A percentile compares a stretch with the other conserved stretches of the same genome.
phyloP scores from a whole-genome alignment of 306 rosid species.

The Abrus pulchellus region DNA sequence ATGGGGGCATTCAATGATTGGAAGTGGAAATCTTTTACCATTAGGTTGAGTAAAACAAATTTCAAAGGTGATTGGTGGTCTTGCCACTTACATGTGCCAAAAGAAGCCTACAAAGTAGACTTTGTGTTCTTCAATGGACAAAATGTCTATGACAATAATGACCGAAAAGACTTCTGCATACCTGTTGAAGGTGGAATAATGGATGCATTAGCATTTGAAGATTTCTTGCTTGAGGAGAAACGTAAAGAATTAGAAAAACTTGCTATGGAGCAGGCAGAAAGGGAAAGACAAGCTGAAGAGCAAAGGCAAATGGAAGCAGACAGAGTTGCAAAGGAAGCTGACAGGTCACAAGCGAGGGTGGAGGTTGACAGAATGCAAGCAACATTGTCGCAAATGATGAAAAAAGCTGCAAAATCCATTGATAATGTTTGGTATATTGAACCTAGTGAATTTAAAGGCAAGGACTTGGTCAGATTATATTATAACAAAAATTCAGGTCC shows the following conservation, averaged over 20 bases:
- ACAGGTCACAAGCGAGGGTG: constrained; percentile 73
- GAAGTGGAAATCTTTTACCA: constrained; percentile 86
- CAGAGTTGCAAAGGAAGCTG: constrained; percentile 78
- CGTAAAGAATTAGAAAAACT: constrained; percentile 76
- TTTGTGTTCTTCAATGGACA: constrained; percentile 95
- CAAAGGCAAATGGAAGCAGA: constrained; percentile 74
- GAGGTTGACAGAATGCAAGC: constrained; percentile 65
- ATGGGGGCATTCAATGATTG: constrained; percentile 96
- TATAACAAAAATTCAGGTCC: constrained; percentile 88
- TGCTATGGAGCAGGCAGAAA: constrained; percentile 85
- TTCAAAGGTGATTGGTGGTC: constrained; percentile 93
- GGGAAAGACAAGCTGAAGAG: constrained; percentile 86
- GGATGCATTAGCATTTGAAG: constrained; percentile 75
- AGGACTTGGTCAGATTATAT: constrained; percentile 73
- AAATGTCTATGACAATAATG: constrained; percentile 87
- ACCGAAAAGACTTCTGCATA: constrained; percentile 76
- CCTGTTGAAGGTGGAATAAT: constrained; percentile 83
- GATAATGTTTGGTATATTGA: constrained; percentile 83
- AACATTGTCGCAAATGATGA: constrained; percentile 54
- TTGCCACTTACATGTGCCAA: constrained; percentile 82
- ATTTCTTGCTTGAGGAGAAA: constrained; percentile 93
- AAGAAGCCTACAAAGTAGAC: constrained; percentile 83
- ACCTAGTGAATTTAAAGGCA: constrained; percentile 69
- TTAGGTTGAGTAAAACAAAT: constrained; percentile 63
- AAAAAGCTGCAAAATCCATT: constrained; percentile 67